Evolutionary conservation across 768 basidiomycete species (phyloP).

Genomic region (Russula virescens): DNA sequence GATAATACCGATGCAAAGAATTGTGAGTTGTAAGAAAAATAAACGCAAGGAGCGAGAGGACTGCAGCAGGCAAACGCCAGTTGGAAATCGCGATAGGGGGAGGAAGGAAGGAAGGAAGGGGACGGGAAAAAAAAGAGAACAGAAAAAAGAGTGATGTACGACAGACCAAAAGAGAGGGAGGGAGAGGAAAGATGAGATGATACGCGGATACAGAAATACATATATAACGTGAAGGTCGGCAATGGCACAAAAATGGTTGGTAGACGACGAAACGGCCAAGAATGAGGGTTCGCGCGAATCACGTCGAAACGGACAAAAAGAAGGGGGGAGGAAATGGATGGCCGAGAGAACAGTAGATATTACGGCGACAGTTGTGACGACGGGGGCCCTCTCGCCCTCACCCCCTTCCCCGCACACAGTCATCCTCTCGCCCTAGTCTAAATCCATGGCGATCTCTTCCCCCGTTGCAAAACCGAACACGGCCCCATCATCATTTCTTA

Average conservation of each 20-base stretch:
- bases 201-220: slow-evolving; percentile 14
- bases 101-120: too few species aligned
- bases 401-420: background rate
- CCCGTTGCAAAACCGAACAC: slow-evolving; percentile 21
- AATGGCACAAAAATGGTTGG: background rate
- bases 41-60: background rate
- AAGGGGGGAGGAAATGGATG: background rate
- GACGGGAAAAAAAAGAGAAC: background rate
- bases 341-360: background rate
- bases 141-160: slow-evolving; percentile 8
- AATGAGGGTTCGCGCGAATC: background rate
- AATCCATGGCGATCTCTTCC: slow-evolving; percentile 23
- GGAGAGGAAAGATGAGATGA: background rate
- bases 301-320: background rate
- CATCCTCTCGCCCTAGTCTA: slow-evolving; percentile 14
- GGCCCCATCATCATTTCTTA: slow-evolving; percentile 16
- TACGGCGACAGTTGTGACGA: too few species aligned
- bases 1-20: slow-evolving; percentile 13
- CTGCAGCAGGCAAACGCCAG: background rate
- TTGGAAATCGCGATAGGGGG: background rate
- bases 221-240: slow-evolving; percentile 7
- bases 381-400: too few species aligned
- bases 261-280: background rate
- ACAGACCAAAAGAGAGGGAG: background rate
- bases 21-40: slow-evolving; percentile 11